phyloP scores from a whole-genome alignment of 495 filamentous ascomycete species.

The Zalerion maritima region DNA sequence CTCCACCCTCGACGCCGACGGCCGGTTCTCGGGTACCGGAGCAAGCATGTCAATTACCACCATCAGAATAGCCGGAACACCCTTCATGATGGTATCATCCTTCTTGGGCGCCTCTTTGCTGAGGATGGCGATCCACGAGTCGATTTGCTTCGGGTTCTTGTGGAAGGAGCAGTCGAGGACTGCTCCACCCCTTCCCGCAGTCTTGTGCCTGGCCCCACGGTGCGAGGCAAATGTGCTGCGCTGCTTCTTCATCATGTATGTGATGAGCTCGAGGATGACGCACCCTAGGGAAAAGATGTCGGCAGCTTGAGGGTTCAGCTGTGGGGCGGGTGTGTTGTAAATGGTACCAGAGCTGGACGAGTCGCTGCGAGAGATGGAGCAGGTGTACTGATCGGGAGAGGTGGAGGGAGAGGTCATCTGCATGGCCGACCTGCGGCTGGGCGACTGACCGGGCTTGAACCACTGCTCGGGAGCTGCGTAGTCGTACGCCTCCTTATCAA shows the following conservation, averaged over 20 bases:
- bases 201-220: constrained; percentile 52
- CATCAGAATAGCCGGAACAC: constrained; percentile 29
- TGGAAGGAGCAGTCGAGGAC: constrained; percentile 71
- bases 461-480: constrained; percentile 78
- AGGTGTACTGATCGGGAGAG: constrained; percentile 20
- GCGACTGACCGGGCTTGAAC: constrained; percentile 34
- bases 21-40: constrained; percentile 28
- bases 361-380: constrained; percentile 18
- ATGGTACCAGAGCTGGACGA: constrained; percentile 14
- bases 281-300: constrained; percentile 73
- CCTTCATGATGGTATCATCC: constrained; percentile 37
- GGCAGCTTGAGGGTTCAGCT: constrained; percentile 31
- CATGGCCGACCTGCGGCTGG: constrained; percentile 15
- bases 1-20: constrained; percentile 29
- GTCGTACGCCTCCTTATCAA: constrained; percentile 71
- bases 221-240: constrained; percentile 56
- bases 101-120: constrained; percentile 54
- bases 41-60: constrained; percentile 32
- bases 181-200: constrained; percentile 50
- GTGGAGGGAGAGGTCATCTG: constrained; percentile 14
- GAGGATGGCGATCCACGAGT: constrained; percentile 59
- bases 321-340: constrained; percentile 19
- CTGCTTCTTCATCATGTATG: constrained; percentile 57
- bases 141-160: constrained; percentile 60
- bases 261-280: constrained; percentile 55